Evolutionary conservation across 1,284 basidiomycete genomes (phyloP).

Genomic region (Pterula multifida): DNA sequence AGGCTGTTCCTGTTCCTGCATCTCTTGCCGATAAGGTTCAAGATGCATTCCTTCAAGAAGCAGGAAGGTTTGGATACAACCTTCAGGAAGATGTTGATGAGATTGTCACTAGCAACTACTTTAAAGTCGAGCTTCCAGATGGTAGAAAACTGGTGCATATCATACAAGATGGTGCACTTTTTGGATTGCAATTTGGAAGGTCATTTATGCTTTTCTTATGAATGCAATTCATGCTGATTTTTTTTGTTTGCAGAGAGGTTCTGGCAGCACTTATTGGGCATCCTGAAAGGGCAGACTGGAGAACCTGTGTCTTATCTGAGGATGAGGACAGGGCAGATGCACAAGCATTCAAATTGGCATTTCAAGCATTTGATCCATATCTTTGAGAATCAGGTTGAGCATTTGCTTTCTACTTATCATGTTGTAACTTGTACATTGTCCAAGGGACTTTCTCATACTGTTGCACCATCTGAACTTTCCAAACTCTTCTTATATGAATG

Average conservation of each 20-base stretch:
- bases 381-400: constrained; percentile 9
- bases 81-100: constrained; percentile 57
- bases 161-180: constrained; percentile 65
- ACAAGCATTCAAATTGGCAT: constrained; percentile 71
- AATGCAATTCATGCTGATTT: constrained; percentile 5
- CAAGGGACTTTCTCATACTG: not conserved
- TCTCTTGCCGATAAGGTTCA: constrained; percentile 52
- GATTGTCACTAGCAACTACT: constrained; percentile 63
- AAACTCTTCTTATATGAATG: constrained; percentile 18
- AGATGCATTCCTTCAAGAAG: constrained; percentile 58
- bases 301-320: constrained; percentile 68
- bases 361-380: constrained; percentile 59
- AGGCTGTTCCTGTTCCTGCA: constrained; percentile 73
- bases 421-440: no score
- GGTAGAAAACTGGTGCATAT: constrained; percentile 80
- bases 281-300: constrained; percentile 82
- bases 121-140: constrained; percentile 81
- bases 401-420: no score
- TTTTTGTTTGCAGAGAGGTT: constrained; percentile 46
- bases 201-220: constrained; percentile 25
- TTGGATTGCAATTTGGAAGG: constrained; percentile 90
- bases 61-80: constrained; percentile 47
- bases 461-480: not conserved
- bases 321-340: constrained; percentile 78
- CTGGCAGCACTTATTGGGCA: constrained; percentile 62